Evolutionary conservation across 345 rosid species (phyloP).

Genomic region (Bruguiera sexangula): DNA sequence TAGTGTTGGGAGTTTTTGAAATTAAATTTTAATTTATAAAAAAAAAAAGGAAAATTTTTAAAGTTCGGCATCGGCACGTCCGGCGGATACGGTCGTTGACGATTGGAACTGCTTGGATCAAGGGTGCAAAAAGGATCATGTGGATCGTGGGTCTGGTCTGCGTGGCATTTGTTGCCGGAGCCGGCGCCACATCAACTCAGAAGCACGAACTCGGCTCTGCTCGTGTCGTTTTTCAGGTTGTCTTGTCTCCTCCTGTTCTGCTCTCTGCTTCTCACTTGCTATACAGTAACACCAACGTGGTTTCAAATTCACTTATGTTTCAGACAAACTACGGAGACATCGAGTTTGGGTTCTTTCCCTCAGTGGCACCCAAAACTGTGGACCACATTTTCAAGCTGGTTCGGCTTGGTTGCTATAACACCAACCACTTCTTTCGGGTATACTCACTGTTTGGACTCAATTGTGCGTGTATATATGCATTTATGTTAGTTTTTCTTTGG

Average conservation of each 20-base stretch:
- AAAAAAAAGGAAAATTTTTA: too few relatives aligned
- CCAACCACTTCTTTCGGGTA: constrained; percentile 97
- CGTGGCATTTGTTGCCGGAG: constrained; percentile 26
- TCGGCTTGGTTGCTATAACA: constrained; percentile 83
- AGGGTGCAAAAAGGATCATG: constrained; percentile 27
- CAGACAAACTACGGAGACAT: constrained; percentile 86
- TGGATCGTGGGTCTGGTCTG: constrained; percentile 23
- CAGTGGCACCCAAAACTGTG: constrained; percentile 87
- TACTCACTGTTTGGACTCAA: background rate
- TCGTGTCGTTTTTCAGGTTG: constrained; percentile 93
- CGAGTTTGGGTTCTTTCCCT: constrained; percentile 84
- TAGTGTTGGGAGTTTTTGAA: too few relatives aligned
- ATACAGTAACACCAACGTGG: background rate
- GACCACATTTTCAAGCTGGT: constrained; percentile 92
- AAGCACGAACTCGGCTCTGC: constrained; percentile 79
- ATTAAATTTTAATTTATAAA: too few relatives aligned
- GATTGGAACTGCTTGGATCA: constrained; percentile 18
- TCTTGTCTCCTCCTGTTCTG: background rate
- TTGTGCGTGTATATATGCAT: background rate
- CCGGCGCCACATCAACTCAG: constrained; percentile 29
- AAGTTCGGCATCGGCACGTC: too few relatives aligned
- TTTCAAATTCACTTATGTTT: constrained; percentile 10
- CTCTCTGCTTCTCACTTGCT: background rate
- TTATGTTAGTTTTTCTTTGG: background rate
- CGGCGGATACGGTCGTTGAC: background rate